Base-by-base conservation (phyloP, 2,329 filamentous ascomycete species). In the Xylaria sp. region DNA sequence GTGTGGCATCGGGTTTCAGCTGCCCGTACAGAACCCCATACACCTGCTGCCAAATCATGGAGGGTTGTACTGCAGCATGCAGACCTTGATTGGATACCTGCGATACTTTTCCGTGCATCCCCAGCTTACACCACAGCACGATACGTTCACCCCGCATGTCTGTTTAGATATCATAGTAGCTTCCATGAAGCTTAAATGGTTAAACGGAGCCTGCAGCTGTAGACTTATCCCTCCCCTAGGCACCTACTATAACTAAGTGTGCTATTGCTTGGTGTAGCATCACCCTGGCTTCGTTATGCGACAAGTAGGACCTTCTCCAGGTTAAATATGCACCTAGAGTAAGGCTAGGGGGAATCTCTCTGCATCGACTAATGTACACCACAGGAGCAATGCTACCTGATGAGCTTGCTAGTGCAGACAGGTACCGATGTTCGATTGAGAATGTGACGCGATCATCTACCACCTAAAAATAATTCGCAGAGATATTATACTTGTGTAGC, bases 1-100 rank as follows among this genome's bases (percentile, higher is more conserved):
- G 59, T n/a, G 63, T 69, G 62, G 44, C 56, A 61, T 56, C 63
- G 13, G 58, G 58, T 66, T 63, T 65, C 67, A 66, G 67, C 64
- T 63, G 34, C 6, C 18, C 5, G 18, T 46, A n/a, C 41, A 18
- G 6, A 46, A 18, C 15, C 41, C 34, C 34, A 23, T 18, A 46
- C 23, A 51, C 50, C 25, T 55, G 13, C 57, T 48, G 31, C 58
- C 28, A 50, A 44, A 23, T 15, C 25, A 44, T 20, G 48, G 59
- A 54, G 48, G 51, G 60, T 63, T 44, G 39, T 51, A 69, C 59
- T 63, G 67, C 67, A 69, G 39, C 8, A 59, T 66, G 59, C 54
- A 63, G 12, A 59, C 23, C 18, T 56, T 61, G 46, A 50, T 61
- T 55, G 63, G 48, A 60, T 41, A 52, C 62, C 54, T 48, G 5